These are phyloP conservation scores for Alternaria sp. DNA, from an alignment of 2,329 filamentous ascomycete species.

Conservation along the genomic window DNA sequence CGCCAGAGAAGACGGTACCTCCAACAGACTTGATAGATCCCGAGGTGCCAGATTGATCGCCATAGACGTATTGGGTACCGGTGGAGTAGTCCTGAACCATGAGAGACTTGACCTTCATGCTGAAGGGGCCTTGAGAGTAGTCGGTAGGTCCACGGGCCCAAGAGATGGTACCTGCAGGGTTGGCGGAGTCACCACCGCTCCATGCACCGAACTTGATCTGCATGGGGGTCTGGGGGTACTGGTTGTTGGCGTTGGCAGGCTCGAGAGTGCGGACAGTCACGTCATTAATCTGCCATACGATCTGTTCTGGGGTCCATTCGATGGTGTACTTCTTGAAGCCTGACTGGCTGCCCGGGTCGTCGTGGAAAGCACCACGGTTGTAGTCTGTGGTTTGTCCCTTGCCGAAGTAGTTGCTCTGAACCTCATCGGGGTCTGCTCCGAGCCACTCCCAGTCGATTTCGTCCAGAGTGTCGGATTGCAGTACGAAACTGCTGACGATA, in stretches of 20 bases:
- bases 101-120: conserved; percentile 81
- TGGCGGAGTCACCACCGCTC: conserved; percentile 86
- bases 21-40: conserved; percentile 80
- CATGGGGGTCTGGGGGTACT: conserved; percentile 97
- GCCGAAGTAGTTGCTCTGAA: conserved; percentile 87
- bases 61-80: conserved; percentile 82
- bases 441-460: conserved; percentile 99
- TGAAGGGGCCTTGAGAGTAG: conserved; percentile 82
- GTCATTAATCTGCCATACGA: conserved; percentile 86
- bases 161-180: conserved; percentile 79
- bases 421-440: conserved; percentile 74
- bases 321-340: conserved; percentile 85
- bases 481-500: conserved; percentile 89
- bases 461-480: conserved; percentile 90
- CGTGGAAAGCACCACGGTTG: conserved; percentile 84
- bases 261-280: conserved; percentile 77
- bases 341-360: conserved; percentile 70
- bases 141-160: conserved; percentile 90
- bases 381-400: conserved; percentile 87
- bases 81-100: conserved; percentile 91
- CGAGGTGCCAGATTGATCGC: conserved; percentile 79
- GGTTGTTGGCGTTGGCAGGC: conserved; percentile 70
- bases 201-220: conserved; percentile 90
- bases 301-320: conserved; percentile 86
- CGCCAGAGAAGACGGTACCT: conserved; percentile 72